Conservation (phyloP, 2,329 filamentous ascomycete genomes). For the Talaromyces piceae region DNA sequence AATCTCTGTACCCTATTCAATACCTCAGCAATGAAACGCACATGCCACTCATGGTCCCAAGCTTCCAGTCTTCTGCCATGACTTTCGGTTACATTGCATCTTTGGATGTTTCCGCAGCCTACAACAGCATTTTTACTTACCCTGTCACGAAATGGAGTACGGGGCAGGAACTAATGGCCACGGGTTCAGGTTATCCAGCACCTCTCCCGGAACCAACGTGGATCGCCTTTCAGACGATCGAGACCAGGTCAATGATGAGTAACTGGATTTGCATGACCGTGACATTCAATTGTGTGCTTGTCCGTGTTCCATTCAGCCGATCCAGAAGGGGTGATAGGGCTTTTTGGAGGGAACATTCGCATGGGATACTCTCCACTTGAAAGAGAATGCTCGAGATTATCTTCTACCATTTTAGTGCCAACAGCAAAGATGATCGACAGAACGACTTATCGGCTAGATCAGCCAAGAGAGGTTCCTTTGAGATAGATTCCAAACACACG, state of each 20-base stretch:
- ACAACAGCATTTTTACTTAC: no score
- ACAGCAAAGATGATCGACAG: constrained; percentile 16
- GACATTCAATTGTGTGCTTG: constrained; percentile 34
- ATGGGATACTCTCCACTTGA: constrained; percentile 35
- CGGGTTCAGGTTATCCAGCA: background rate
- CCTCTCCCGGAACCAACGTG: background rate
- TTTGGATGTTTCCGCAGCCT: no score
- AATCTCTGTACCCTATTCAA: no score
- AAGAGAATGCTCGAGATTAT: constrained; percentile 34
- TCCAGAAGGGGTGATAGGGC: constrained; percentile 26
- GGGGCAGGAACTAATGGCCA: no score
- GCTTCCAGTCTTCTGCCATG: no score
- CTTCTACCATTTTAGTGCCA: constrained; percentile 40
- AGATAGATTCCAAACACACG: no score
- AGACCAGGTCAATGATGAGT: background rate
- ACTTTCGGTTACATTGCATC: no score
- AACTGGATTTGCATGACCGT: constrained; percentile 38
- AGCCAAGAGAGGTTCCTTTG: no score
- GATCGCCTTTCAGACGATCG: background rate
- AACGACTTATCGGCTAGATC: no score
- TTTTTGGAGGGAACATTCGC: constrained; percentile 43
- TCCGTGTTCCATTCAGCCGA: constrained; percentile 39
- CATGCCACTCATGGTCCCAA: no score
- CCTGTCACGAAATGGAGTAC: no score
- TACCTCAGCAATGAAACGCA: no score